These are phyloP conservation scores for Talinum fruticosum DNA, from an alignment of 148 eudicot genomes.

Conservation along the genomic window DNA sequence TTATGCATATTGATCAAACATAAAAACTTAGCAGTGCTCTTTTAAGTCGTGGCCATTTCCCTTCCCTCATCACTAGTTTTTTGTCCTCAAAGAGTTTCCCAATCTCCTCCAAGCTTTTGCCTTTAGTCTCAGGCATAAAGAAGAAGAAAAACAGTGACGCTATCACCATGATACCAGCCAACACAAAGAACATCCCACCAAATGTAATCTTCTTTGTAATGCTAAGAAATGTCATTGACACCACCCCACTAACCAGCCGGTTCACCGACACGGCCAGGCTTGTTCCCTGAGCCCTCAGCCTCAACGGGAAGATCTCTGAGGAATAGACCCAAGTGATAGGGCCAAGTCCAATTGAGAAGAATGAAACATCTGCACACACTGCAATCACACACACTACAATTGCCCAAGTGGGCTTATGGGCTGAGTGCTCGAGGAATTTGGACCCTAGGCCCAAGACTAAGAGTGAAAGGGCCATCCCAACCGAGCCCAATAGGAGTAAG, in stretches of 20 bases:
- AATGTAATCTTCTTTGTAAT: slow-evolving; percentile 52
- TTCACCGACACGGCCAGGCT: slow-evolving; percentile 77
- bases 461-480: slow-evolving; percentile 59
- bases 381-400: slow-evolving; percentile 56
- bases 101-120: slow-evolving; percentile 71
- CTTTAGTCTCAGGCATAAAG: slow-evolving; percentile 78
- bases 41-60: slow-evolving; percentile 7
- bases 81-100: slow-evolving; percentile 49
- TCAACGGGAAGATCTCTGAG: slow-evolving; percentile 78
- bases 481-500: slow-evolving; percentile 56
- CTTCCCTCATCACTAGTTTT: slow-evolving; percentile 19
- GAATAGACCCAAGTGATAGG: slow-evolving; percentile 99
- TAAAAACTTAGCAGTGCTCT: neutral
- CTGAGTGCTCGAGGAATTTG: slow-evolving; percentile 44
- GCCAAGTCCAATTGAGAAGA: slow-evolving; percentile 92
- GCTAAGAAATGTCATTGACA: slow-evolving; percentile 77
- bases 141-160: slow-evolving; percentile 63
- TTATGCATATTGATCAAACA: neutral
- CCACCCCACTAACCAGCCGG: slow-evolving; percentile 72
- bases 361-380: slow-evolving; percentile 77
- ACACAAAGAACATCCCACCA: slow-evolving; percentile 72
- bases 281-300: slow-evolving; percentile 81
- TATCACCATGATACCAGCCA: slow-evolving; percentile 59
- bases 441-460: slow-evolving; percentile 63
- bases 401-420: slow-evolving; percentile 71